Percentiles rank a stretch among this genome's conserved stretches.
Evolutionary conservation across 139 green algal genomes (phyloP).

Genomic region (Chlamydomonas schloesseri): DNA sequence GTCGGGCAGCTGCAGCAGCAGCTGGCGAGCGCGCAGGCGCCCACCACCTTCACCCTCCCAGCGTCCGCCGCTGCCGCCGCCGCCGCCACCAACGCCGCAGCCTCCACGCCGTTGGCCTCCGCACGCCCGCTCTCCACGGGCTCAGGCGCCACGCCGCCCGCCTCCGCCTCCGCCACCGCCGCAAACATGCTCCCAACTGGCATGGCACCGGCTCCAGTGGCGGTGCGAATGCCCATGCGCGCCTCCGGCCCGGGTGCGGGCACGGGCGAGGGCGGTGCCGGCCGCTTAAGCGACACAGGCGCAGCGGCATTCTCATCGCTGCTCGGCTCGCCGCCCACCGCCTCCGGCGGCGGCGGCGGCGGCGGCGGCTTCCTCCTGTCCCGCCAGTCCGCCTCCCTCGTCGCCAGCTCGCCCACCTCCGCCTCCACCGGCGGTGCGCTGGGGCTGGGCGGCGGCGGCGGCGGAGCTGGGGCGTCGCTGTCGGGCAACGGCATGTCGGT

Average conservation of each 20-base stretch:
- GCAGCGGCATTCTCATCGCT: neutral
- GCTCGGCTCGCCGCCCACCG: neutral
- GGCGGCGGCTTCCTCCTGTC: neutral
- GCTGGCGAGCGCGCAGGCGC: too few relatives aligned
- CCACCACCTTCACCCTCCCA: too few relatives aligned
- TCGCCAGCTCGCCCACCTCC: neutral
- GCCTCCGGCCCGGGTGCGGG: neutral
- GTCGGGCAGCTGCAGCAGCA: too few relatives aligned
- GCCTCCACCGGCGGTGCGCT: neutral
- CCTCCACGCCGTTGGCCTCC: neutral
- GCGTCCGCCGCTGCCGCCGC: too few relatives aligned
- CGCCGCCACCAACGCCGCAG: too few relatives aligned
- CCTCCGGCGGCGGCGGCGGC: too few relatives aligned
- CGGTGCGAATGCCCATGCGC: neutral
- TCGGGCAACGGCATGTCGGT: too few relatives aligned
- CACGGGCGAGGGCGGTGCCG: too few relatives aligned
- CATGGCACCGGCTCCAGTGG: neutral
- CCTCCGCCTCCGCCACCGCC: slow-evolving; percentile 15
- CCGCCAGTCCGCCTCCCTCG: too few relatives aligned
- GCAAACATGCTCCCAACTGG: neutral
- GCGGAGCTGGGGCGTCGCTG: too few relatives aligned
- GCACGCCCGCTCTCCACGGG: too few relatives aligned
- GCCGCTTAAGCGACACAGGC: slow-evolving; percentile 8
- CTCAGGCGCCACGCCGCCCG: too few relatives aligned
- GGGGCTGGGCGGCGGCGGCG: neutral